Evolutionary conservation across 495 filamentous ascomycete genomes (phyloP).

Genomic region (Neurospora terricola): DNA sequence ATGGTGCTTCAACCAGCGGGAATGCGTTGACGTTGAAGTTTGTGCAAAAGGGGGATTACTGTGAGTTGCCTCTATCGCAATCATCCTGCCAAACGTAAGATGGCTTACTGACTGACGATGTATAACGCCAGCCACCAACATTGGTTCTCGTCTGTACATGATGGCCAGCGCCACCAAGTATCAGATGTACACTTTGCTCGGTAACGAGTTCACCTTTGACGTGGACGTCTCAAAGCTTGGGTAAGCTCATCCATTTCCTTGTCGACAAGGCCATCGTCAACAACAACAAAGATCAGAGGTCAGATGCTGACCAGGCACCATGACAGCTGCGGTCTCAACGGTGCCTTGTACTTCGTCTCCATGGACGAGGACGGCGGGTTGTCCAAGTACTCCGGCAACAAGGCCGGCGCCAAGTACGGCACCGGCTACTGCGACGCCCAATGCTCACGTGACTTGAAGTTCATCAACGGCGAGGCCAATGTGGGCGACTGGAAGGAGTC

Average conservation of each 20-base stretch:
- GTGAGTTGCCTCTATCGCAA: conserved; percentile 6
- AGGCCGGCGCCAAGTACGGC: conserved; percentile 48
- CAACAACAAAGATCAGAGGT: conserved; percentile 33
- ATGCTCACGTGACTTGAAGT: conserved; percentile 41
- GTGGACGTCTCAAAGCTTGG: conserved; percentile 40
- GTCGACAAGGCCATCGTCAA: not conserved
- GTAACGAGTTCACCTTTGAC: conserved; percentile 49
- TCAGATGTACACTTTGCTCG: conserved; percentile 42
- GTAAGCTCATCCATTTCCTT: conserved; percentile 1
- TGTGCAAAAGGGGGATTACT: conserved; percentile 41
- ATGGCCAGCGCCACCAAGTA: conserved; percentile 42
- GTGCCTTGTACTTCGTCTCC: conserved; percentile 45
- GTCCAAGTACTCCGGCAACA: conserved; percentile 38
- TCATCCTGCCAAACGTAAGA: not conserved
- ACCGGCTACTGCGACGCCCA: conserved; percentile 48
- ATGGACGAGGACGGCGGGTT: conserved; percentile 46
- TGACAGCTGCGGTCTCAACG: conserved; percentile 41
- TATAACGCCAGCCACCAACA: conserved; percentile 26
- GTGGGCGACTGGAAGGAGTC: conserved; percentile 48
- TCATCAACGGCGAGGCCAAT: conserved; percentile 44
- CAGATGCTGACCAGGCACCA: conserved; percentile 32
- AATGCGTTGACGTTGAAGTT: conserved; percentile 39
- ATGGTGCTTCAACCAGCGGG: conserved; percentile 35
- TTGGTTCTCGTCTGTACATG: conserved; percentile 44
- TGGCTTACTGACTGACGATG: not conserved